Evolutionary conservation across 2,329 filamentous ascomycete genomes (phyloP).

Genomic region (Penicillium frequentans): DNA sequence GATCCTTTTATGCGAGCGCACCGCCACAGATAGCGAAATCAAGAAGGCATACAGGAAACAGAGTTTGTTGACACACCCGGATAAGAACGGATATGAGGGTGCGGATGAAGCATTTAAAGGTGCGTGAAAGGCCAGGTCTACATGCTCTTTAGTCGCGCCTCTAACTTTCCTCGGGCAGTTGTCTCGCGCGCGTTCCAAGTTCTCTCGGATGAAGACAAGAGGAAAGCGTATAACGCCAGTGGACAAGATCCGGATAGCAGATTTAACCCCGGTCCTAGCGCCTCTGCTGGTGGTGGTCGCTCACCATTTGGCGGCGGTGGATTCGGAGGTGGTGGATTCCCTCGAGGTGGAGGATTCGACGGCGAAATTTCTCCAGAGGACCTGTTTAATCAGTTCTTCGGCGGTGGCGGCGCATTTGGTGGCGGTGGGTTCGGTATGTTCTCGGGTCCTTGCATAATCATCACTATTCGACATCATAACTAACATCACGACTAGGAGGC

Average conservation of each 20-base stretch:
- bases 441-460: background rate
- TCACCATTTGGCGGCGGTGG: slow-evolving; percentile 47
- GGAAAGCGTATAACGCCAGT: slow-evolving; percentile 80
- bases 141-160: background rate
- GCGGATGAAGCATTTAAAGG: slow-evolving; percentile 98
- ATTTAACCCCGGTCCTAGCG: slow-evolving; percentile 60
- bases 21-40: slow-evolving; percentile 75
- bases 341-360: slow-evolving; percentile 61
- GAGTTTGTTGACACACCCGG: slow-evolving; percentile 90
- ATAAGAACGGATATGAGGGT: slow-evolving; percentile 95
- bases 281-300: slow-evolving; percentile 27
- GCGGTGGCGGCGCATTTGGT: slow-evolving; percentile 61
- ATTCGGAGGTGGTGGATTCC: slow-evolving; percentile 51
- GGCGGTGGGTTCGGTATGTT: slow-evolving; percentile 64
- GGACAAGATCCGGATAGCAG: slow-evolving; percentile 90
- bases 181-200: slow-evolving; percentile 77
- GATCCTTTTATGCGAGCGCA: slow-evolving; percentile 74
- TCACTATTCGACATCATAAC: background rate
- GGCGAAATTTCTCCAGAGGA: slow-evolving; percentile 96
- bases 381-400: slow-evolving; percentile 96
- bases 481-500: slow-evolving; percentile 49
- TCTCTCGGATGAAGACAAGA: slow-evolving; percentile 90
- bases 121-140: slow-evolving; percentile 38
- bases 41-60: slow-evolving; percentile 98
- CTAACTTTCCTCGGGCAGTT: slow-evolving; percentile 52